These are phyloP conservation scores for Stachybotrys chlorohalonatus DNA, from an alignment of 2,329 filamentous ascomycete genomes.

Conservation along the genomic window DNA sequence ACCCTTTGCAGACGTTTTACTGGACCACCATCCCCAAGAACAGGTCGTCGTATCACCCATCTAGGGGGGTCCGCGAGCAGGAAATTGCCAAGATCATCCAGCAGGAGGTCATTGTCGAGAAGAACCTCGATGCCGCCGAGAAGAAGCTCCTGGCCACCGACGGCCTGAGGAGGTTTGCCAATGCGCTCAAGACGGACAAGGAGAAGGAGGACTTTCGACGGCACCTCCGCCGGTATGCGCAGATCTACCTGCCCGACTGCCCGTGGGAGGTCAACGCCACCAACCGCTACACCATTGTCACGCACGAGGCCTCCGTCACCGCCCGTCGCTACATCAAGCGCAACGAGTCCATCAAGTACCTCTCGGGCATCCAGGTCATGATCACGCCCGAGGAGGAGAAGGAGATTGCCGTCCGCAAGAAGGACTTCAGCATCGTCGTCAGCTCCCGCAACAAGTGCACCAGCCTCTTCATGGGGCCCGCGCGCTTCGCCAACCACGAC, in stretches of 20 bases:
- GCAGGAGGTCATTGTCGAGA: conserved; percentile 61
- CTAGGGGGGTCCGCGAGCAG: conserved; percentile 64
- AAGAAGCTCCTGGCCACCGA: conserved; percentile 61
- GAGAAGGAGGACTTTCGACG: conserved; percentile 80
- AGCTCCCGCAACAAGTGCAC: conserved; percentile 86
- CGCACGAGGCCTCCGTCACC: conserved; percentile 79
- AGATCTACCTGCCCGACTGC: conserved; percentile 87
- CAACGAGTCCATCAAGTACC: conserved; percentile 82
- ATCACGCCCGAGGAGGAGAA: conserved; percentile 89
- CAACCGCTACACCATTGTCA: conserved; percentile 88
- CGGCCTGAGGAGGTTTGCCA: conserved; percentile 64
- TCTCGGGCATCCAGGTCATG: conserved; percentile 82
- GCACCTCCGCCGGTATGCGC: conserved; percentile 83
- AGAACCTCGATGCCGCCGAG: conserved; percentile 63
- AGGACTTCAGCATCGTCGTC: conserved; percentile 95
- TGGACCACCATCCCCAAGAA: conserved; percentile 97
- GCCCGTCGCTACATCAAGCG: conserved; percentile 71
- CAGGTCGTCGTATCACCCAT: conserved; percentile 73
- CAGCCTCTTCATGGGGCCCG: conserved; percentile 88
- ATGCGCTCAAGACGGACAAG: conserved; percentile 58
- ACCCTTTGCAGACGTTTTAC: conserved; percentile 65
- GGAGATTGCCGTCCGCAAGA: conserved; percentile 68
- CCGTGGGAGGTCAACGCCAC: conserved; percentile 88
- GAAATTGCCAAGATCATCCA: conserved; percentile 54
- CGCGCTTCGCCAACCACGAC: conserved; percentile 95